Percentiles rank a stretch among this genome's conserved stretches.
Evolutionary conservation across 2,329 filamentous ascomycete genomes (phyloP).

Genomic region (Plectosphaerella plurivora): DNA sequence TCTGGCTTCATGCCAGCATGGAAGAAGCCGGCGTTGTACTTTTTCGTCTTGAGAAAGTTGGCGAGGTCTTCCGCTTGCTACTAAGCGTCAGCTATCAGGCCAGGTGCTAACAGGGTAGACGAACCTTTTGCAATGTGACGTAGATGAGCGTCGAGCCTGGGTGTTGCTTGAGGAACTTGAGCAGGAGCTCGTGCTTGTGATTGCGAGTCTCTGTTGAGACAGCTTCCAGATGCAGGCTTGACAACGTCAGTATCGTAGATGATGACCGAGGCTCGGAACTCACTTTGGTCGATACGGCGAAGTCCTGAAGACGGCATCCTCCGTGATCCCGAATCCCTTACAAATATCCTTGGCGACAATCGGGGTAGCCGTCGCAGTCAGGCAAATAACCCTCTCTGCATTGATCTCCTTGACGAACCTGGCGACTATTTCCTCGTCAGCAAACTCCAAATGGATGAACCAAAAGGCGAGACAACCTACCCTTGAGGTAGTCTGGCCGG

Average conservation of each 20-base stretch:
- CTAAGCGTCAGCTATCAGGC: constrained; percentile 4
- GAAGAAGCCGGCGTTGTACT: constrained; percentile 39
- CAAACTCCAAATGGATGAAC: constrained; percentile 6
- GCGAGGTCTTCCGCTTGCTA: constrained; percentile 42
- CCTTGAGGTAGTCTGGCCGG: constrained; percentile 45
- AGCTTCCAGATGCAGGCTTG: constrained; percentile 46
- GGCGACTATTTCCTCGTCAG: constrained; percentile 33
- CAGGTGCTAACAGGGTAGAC: neutral
- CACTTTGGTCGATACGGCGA: constrained; percentile 54
- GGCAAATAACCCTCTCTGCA: constrained; percentile 54
- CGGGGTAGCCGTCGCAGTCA: constrained; percentile 56
- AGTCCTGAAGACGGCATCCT: constrained; percentile 50
- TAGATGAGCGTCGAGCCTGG: constrained; percentile 57
- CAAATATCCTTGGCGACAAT: constrained; percentile 52
- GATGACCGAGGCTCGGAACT: neutral
- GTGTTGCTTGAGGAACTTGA: constrained; percentile 43
- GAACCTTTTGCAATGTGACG: constrained; percentile 49
- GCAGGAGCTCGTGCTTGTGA: constrained; percentile 40
- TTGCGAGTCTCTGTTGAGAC: constrained; percentile 33
- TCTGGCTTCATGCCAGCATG: constrained; percentile 46
- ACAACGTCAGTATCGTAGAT: neutral
- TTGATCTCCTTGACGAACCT: constrained; percentile 50
- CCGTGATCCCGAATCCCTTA: constrained; percentile 43
- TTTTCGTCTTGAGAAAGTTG: constrained; percentile 23
- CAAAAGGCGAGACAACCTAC: constrained; percentile 14